Conservation (phyloP, 2,329 filamentous ascomycete species). For the Curvularia lunata region DNA sequence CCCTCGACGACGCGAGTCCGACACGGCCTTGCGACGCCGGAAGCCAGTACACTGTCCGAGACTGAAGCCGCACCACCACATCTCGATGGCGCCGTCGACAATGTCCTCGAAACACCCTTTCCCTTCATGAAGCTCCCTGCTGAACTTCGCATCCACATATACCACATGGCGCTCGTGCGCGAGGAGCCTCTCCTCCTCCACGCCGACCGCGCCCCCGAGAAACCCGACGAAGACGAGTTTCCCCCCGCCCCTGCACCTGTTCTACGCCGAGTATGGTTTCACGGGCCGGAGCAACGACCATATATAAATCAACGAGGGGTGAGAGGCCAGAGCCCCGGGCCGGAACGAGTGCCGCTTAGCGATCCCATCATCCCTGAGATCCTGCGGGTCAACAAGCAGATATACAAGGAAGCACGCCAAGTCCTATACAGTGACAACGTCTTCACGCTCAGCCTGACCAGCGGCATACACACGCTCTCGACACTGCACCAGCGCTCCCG, state of each 20-base stretch:
- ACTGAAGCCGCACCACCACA: slow-evolving; percentile 10
- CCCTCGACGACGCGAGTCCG: slow-evolving; percentile 7
- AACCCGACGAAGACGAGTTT: slow-evolving; percentile 16
- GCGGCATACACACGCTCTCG: slow-evolving; percentile 48
- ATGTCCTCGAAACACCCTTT: slow-evolving; percentile 29
- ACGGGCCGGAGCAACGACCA: not conserved
- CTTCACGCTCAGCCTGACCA: slow-evolving; percentile 48
- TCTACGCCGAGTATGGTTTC: slow-evolving; percentile 3
- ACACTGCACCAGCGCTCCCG: slow-evolving; percentile 53
- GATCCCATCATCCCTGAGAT: slow-evolving; percentile 50
- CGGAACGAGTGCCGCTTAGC: slow-evolving; percentile 4
- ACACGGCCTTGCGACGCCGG: slow-evolving; percentile 29
- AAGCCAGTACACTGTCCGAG: slow-evolving; percentile 28
- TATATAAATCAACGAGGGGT: not conserved
- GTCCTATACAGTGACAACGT: slow-evolving; percentile 43
- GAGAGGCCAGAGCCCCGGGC: not conserved
- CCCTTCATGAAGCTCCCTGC: slow-evolving; percentile 53
- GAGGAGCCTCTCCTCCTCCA: slow-evolving; percentile 41
- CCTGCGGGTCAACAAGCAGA: slow-evolving; percentile 49
- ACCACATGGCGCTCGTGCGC: slow-evolving; percentile 47
- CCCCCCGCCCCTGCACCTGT: not conserved
- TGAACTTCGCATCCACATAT: slow-evolving; percentile 56
- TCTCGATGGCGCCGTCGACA: not conserved
- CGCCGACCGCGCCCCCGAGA: slow-evolving; percentile 22
- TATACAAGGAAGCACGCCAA: slow-evolving; percentile 45